Percentiles rank a stretch among this genome's conserved stretches.
Conservation (phyloP, 331 rosid species). For the Quercus lobata region DNA sequence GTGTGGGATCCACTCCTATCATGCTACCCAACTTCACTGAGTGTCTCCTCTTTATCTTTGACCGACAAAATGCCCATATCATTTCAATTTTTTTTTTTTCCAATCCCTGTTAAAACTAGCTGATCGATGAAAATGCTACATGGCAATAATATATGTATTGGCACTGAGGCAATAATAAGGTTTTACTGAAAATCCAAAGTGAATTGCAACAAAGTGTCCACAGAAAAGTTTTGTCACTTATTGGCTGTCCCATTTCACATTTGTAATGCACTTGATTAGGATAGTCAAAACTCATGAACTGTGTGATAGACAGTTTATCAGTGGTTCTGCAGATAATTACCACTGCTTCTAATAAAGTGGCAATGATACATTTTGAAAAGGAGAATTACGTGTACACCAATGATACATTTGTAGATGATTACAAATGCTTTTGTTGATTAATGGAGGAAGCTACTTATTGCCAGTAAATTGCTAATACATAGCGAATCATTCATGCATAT, state of each 20-base stretch:
- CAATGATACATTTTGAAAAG: not conserved
- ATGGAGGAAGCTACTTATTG: no score
- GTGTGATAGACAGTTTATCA: not conserved
- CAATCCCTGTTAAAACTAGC: not conserved
- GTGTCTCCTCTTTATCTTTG: constrained; percentile 38
- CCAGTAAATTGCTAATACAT: no score
- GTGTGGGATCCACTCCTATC: constrained; percentile 70
- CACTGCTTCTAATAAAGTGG: not conserved
- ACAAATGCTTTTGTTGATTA: no score
- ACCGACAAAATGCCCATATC: constrained; percentile 40
- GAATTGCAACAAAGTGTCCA: not conserved
- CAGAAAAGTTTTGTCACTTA: not conserved
- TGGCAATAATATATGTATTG: not conserved
- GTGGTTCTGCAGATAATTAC: not conserved
- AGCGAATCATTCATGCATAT: no score
- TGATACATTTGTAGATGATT: no score
- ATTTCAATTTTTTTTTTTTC: constrained; percentile 22
- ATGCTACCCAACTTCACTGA: constrained; percentile 42
- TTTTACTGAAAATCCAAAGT: not conserved
- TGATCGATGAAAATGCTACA: not conserved
- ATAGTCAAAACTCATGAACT: not conserved
- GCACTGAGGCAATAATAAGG: not conserved
- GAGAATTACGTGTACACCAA: no score
- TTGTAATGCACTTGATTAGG: not conserved
- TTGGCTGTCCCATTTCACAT: not conserved